phyloP scores from a whole-genome alignment of 192 early-diverging fungal species.

The Entomortierella beljakovae region DNA sequence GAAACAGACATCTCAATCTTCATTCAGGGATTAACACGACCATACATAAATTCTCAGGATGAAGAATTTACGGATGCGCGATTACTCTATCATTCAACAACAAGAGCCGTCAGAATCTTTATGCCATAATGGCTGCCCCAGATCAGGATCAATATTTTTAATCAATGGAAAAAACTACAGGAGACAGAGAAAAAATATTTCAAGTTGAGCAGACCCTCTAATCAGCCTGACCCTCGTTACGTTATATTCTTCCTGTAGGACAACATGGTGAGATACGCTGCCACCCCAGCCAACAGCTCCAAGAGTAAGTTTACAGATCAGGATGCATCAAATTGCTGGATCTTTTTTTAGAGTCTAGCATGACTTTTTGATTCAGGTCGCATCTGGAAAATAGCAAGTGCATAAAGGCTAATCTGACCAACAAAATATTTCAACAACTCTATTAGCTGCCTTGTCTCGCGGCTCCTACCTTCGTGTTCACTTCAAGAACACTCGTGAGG shows the following conservation, averaged over 20 bases:
- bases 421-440: neutral
- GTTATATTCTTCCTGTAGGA: slow-evolving; percentile 17
- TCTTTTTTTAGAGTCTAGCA: no score
- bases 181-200: neutral
- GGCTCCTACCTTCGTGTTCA: slow-evolving; percentile 94
- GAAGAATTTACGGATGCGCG: neutral
- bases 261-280: slow-evolving; percentile 77
- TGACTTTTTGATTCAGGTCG: neutral
- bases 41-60: neutral
- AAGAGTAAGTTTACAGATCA: slow-evolving; percentile 63
- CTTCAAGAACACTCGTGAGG: slow-evolving; percentile 99
- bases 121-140: neutral
- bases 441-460: slow-evolving; percentile 84
- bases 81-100: neutral
- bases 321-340: neutral
- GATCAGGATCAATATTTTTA: neutral
- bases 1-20: neutral
- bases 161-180: no score
- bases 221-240: neutral
- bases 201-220: slow-evolving; percentile 1
- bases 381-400: neutral
- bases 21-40: neutral
- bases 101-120: neutral
- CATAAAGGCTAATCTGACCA: neutral
- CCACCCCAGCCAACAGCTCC: slow-evolving; percentile 75